A percentile compares a stretch with the other conserved stretches of the same genome.
Conservation (phyloP, 208 protist species). For the Sergeia podlipaevii region DNA sequence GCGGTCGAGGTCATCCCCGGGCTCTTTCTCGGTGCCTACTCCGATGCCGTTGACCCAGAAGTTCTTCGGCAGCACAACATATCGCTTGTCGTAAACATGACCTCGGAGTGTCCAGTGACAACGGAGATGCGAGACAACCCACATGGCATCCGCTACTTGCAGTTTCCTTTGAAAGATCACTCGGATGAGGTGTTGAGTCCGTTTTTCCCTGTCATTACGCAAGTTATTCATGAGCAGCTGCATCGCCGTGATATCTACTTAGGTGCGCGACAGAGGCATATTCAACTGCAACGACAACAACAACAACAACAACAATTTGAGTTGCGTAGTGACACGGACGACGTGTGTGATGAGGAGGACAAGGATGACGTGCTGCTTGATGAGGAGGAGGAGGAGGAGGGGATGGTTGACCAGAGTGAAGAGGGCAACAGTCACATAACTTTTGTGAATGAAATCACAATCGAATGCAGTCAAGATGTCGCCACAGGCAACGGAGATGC, state of each 20-base stretch:
- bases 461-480: no score
- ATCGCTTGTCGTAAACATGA: conserved; percentile 67
- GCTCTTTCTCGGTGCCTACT: conserved; percentile 60
- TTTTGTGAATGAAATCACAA: no score
- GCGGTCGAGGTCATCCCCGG: conserved; percentile 64
- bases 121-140: conserved; percentile 28
- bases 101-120: conserved; percentile 49
- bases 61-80: conserved; percentile 37
- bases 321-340: background rate
- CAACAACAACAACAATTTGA: background rate
- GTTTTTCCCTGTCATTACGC: conserved; percentile 53
- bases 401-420: background rate
- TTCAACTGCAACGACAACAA: background rate
- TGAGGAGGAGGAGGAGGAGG: background rate
- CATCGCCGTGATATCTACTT: conserved; percentile 42
- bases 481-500: no score
- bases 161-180: conserved; percentile 61
- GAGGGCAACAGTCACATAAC: no score
- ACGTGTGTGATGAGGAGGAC: background rate
- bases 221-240: conserved; percentile 70
- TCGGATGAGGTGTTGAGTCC: conserved; percentile 59
- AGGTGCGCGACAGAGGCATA: background rate
- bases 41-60: conserved; percentile 31
- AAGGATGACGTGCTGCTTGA: background rate
- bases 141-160: conserved; percentile 43